Percentiles rank a stretch among this genome's conserved stretches.
Evolutionary conservation across 805 yeast genomes (phyloP).

Genomic region (Barnettozyma siamensis): DNA sequence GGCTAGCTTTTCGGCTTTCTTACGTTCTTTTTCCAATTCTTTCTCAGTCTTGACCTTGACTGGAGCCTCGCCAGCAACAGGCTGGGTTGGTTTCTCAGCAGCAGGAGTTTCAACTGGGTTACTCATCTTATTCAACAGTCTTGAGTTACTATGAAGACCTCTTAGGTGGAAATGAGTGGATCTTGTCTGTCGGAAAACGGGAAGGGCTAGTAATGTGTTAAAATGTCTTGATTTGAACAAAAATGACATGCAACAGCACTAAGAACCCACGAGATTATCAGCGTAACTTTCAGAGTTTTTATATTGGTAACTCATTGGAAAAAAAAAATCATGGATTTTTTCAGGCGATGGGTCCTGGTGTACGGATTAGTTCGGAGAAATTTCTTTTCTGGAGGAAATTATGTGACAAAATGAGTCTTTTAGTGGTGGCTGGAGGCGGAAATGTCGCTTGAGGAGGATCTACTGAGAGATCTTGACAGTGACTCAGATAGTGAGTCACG

Average conservation of each 20-base stretch:
- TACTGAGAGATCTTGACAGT: constrained; percentile 29
- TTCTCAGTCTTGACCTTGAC: constrained; percentile 61
- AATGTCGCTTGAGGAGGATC: constrained; percentile 22
- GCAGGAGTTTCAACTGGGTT: constrained; percentile 12
- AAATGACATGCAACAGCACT: constrained; percentile 14
- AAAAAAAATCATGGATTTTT: background rate
- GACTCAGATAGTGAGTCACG: constrained; percentile 14
- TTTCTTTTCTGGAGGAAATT: background rate
- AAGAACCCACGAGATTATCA: background rate
- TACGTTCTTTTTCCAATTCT: constrained; percentile 79
- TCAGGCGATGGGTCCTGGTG: background rate
- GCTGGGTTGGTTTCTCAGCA: constrained; percentile 10
- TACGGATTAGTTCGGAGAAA: background rate
- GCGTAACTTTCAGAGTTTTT: no score
- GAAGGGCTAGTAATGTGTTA: constrained; percentile 2
- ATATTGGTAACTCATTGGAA: no score
- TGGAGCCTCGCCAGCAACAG: constrained; percentile 26
- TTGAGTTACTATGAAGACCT: constrained; percentile 6
- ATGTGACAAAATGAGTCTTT: background rate
- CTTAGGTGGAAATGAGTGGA: constrained; percentile 1
- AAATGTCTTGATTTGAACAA: constrained; percentile 3
- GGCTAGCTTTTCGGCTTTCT: constrained; percentile 83
- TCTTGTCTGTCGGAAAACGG: constrained; percentile 5
- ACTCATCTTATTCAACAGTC: constrained; percentile 12
- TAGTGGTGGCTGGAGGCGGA: background rate